Evolutionary conservation across 306 rosid species (phyloP).

Genomic region (Rubus parviflorus): DNA sequence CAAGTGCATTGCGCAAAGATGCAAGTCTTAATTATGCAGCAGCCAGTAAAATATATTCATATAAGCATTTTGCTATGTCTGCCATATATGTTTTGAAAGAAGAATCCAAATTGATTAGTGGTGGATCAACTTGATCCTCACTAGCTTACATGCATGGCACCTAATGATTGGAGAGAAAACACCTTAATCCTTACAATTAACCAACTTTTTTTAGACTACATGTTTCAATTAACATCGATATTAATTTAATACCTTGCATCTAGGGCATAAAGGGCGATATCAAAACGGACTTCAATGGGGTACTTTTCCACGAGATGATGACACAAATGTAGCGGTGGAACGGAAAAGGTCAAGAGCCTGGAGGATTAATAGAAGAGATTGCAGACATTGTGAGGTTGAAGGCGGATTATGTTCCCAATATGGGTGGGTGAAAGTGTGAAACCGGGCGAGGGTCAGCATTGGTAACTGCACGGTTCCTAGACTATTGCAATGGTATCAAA

Average conservation of each 20-base stretch:
- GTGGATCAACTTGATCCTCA: too few species aligned
- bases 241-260: background rate
- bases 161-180: too few species aligned
- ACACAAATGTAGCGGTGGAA: slow-evolving; percentile 43
- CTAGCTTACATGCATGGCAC: too few species aligned
- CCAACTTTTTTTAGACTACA: too few species aligned
- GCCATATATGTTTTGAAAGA: too few species aligned
- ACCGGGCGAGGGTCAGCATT: slow-evolving; percentile 38
- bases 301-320: slow-evolving; percentile 44
- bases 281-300: slow-evolving; percentile 37
- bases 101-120: too few species aligned
- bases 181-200: too few species aligned
- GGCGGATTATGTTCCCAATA: slow-evolving; percentile 44
- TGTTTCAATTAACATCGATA: too few species aligned
- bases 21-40: too few species aligned
- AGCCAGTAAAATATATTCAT: too few species aligned
- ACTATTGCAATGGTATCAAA: slow-evolving; percentile 41
- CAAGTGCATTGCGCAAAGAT: too few species aligned
- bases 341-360: slow-evolving; percentile 22
- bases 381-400: slow-evolving; percentile 53
- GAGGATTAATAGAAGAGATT: slow-evolving; percentile 47
- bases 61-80: too few species aligned
- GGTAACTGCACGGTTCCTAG: slow-evolving; percentile 58
- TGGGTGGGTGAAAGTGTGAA: slow-evolving; percentile 39
- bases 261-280: slow-evolving; percentile 17